Percentiles rank a stretch among this genome's conserved stretches.
Evolutionary conservation across 2,329 filamentous ascomycete species (phyloP).

Genomic region (Didymella sp.): DNA sequence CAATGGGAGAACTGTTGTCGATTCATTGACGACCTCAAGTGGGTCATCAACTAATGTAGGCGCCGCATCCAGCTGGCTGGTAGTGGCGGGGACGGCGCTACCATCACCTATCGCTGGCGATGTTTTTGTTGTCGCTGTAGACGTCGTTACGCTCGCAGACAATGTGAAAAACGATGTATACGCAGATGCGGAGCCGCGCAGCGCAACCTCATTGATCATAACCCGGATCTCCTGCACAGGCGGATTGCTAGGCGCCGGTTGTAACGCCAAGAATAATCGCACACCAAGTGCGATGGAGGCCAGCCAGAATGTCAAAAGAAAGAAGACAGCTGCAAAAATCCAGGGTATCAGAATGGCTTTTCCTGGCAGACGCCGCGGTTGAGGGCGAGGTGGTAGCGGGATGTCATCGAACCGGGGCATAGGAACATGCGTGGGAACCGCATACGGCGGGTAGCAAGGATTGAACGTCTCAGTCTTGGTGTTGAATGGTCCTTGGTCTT

Average conservation of each 20-base stretch:
- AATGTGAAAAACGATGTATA: neutral
- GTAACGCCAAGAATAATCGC: conserved; percentile 24
- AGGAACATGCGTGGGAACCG: conserved; percentile 2
- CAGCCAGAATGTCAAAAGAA: conserved; percentile 33
- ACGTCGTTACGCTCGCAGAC: neutral
- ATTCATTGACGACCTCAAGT: conserved; percentile 1
- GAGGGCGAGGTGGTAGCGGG: conserved; percentile 17
- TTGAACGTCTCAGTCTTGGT: conserved; percentile 19
- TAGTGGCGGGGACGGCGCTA: conserved; percentile 2
- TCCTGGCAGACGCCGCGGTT: conserved; percentile 5
- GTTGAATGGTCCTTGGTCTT: conserved; percentile 11
- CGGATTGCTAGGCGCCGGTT: conserved; percentile 12
- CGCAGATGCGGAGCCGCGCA: conserved; percentile 5
- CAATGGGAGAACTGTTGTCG: neutral
- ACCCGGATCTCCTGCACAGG: conserved; percentile 26
- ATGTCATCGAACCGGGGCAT: conserved; percentile 16
- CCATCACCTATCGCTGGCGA: neutral
- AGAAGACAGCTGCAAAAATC: conserved; percentile 34
- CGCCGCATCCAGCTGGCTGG: conserved; percentile 6
- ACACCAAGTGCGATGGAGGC: conserved; percentile 31
- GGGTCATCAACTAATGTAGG: conserved; percentile 1
- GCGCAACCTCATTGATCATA: conserved; percentile 23
- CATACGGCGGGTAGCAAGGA: conserved; percentile 18
- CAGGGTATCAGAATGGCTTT: conserved; percentile 31
- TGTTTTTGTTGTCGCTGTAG: neutral